phyloP scores from a whole-genome alignment of 768 basidiomycete genomes.

The Vararia minispora region DNA sequence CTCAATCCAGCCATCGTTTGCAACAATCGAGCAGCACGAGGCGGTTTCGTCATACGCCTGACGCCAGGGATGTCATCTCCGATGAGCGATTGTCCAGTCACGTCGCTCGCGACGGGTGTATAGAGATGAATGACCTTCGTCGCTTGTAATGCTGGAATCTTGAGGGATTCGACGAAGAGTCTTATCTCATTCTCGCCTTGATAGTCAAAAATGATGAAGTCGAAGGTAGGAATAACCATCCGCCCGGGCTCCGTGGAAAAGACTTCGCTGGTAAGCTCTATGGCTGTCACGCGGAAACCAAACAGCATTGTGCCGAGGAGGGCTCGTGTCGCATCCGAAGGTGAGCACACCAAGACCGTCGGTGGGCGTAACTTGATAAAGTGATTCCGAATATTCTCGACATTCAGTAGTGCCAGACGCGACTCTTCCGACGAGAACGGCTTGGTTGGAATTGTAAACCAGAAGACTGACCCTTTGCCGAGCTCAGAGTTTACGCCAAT shows the following conservation, averaged over 20 bases:
- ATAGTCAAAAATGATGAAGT: slow-evolving; percentile 60
- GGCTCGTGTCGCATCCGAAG: slow-evolving; percentile 43
- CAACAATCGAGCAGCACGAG: slow-evolving; percentile 45
- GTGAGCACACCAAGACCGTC: slow-evolving; percentile 44
- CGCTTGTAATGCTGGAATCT: slow-evolving; percentile 28
- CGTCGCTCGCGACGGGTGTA: slow-evolving; percentile 51
- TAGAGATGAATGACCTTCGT: slow-evolving; percentile 64
- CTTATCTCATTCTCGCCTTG: slow-evolving; percentile 58
- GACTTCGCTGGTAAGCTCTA: no score
- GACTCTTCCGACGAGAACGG: slow-evolving; percentile 45
- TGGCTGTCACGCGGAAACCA: slow-evolving; percentile 37
- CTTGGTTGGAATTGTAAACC: slow-evolving; percentile 64
- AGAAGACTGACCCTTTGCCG: slow-evolving; percentile 55
- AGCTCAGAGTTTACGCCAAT: slow-evolving; percentile 61
- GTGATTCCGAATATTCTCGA: slow-evolving; percentile 33
- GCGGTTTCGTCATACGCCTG: slow-evolving; percentile 62
- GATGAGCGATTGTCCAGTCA: slow-evolving; percentile 40
- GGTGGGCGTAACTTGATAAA: slow-evolving; percentile 37
- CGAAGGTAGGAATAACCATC: no score
- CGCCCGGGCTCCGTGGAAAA: no score
- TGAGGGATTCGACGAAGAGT: slow-evolving; percentile 32
- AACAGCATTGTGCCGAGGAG: slow-evolving; percentile 47
- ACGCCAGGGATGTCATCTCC: slow-evolving; percentile 42
- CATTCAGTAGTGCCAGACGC: slow-evolving; percentile 33
- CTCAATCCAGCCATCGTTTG: slow-evolving; percentile 53